These are phyloP conservation scores for Ceratocystis albifundus DNA, from an alignment of 2,329 filamentous ascomycete genomes.

Conservation along the genomic window DNA sequence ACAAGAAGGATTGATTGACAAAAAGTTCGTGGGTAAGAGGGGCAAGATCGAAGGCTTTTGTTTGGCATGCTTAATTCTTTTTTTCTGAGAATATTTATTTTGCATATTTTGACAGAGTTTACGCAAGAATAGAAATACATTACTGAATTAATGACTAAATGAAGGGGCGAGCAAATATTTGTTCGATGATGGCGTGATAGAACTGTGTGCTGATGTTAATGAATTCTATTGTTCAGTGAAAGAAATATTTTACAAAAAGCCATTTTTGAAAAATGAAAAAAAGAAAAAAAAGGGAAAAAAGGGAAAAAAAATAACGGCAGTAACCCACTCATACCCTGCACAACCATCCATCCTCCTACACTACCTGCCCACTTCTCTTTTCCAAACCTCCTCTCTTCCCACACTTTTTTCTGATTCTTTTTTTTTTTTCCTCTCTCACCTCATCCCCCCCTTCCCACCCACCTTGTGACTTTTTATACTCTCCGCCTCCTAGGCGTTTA, in stretches of 20 bases:
- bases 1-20: background rate
- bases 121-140: no score
- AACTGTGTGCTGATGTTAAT: no score
- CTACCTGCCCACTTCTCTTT: slow-evolving; percentile 21
- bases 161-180: no score
- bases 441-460: slow-evolving; percentile 21
- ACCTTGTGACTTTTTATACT: slow-evolving; percentile 24
- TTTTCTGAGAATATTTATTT: no score
- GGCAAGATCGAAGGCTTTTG: no score
- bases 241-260: slow-evolving; percentile 1
- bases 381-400: slow-evolving; percentile 22
- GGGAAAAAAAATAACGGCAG: slow-evolving; percentile 10
- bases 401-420: slow-evolving; percentile 19
- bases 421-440: slow-evolving; percentile 21
- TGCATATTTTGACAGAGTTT: no score
- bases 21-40: background rate
- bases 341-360: slow-evolving; percentile 16
- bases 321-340: slow-evolving; percentile 22
- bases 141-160: no score
- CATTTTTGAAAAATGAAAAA: slow-evolving; percentile 4
- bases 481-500: slow-evolving; percentile 24
- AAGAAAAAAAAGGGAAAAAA: slow-evolving; percentile 18
- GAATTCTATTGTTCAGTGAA: background rate
- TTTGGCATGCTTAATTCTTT: no score
- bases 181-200: no score